Conservation (phyloP, 2,329 filamentous ascomycete species). For the Fusarium sp. region DNA sequence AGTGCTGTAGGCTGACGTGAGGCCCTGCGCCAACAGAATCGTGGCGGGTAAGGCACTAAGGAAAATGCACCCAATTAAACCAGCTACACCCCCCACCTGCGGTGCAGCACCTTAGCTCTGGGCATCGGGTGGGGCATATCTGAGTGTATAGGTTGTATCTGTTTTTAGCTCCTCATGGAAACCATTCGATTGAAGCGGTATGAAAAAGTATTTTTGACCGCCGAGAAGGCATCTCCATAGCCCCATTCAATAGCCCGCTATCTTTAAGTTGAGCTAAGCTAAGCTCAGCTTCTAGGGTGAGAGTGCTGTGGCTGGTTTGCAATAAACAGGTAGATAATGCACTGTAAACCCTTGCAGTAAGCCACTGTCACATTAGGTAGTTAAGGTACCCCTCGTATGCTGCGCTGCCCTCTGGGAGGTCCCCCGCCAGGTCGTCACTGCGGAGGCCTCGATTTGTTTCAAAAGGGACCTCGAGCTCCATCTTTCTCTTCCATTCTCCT, state of each 20-base stretch:
- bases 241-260: background rate
- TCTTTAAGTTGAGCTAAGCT: background rate
- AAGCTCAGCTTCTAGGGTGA: constrained; percentile 1
- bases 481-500: constrained; percentile 36
- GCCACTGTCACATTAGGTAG: constrained; percentile 11
- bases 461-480: constrained; percentile 41
- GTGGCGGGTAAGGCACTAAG: constrained; percentile 25
- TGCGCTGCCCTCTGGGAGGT: constrained; percentile 13
- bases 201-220: constrained; percentile 20
- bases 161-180: constrained; percentile 31
- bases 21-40: constrained; percentile 19
- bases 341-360: constrained; percentile 16
- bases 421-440: constrained; percentile 34
- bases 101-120: constrained; percentile 17
- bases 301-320: constrained; percentile 16
- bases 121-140: constrained; percentile 24
- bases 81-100: constrained; percentile 31
- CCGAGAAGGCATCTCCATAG: constrained; percentile 5
- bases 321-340: background rate
- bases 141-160: constrained; percentile 11
- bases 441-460: constrained; percentile 40
- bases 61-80: constrained; percentile 33
- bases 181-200: constrained; percentile 24
- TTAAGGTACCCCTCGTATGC: constrained; percentile 19
- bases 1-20: constrained; percentile 39